These are phyloP conservation scores for Pinus albicaulis DNA, from an alignment of 75 land plant genomes.

Conservation along the genomic window DNA sequence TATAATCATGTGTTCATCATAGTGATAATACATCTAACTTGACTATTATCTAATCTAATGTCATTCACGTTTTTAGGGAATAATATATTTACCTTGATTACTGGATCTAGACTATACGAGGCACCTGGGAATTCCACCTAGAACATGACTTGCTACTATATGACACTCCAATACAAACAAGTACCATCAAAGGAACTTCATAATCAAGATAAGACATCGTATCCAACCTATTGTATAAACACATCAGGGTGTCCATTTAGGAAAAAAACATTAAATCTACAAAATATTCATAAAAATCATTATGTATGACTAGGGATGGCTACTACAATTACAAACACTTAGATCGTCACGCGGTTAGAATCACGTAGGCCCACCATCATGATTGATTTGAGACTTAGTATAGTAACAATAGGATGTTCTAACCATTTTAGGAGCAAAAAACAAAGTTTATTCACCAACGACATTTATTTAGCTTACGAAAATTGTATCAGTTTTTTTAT, in stretches of 20 bases:
- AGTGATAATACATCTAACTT: background rate
- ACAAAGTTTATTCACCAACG: too few species aligned
- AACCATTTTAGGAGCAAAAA: too few species aligned
- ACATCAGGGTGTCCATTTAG: background rate
- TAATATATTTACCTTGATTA: conserved; percentile 40
- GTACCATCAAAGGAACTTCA: conserved; percentile 89
- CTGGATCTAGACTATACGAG: conserved; percentile 84
- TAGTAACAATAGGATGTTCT: too few species aligned
- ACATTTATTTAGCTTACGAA: too few species aligned
- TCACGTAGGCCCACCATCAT: too few species aligned
- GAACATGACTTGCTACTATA: conserved; percentile 58
- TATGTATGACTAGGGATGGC: too few species aligned
- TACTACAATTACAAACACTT: too few species aligned
- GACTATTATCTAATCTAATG: background rate
- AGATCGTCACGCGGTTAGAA: too few species aligned
- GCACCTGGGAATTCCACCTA: conserved; percentile 74
- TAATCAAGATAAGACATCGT: conserved; percentile 74
- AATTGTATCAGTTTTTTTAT: too few species aligned
- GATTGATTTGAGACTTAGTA: too few species aligned
- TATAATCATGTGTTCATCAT: background rate
- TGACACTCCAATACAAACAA: conserved; percentile 85
- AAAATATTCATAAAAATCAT: background rate
- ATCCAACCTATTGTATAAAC: conserved; percentile 48
- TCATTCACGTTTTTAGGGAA: too few species aligned
- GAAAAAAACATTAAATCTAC: background rate